phyloP scores from a whole-genome alignment of 768 basidiomycete genomes.

The Boletus rubescentipes region DNA sequence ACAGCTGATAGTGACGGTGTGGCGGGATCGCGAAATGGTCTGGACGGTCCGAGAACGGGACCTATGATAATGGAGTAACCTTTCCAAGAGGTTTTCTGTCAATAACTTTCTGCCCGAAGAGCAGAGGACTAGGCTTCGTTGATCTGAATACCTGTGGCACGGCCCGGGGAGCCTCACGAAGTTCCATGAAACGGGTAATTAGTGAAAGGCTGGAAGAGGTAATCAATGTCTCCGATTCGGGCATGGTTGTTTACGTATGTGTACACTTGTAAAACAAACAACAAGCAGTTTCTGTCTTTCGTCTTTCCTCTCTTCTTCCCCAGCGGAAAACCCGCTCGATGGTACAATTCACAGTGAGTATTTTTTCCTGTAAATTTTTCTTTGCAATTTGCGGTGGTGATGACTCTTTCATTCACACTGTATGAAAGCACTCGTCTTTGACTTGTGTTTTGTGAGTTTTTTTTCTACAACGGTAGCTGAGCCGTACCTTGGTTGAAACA shows the following conservation, averaged over 20 bases:
- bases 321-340: background rate
- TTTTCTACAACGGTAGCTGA: constrained; percentile 88
- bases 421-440: constrained; percentile 51
- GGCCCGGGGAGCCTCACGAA: no score
- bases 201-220: no score
- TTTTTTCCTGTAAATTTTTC: background rate
- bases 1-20: no score
- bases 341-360: constrained; percentile 16
- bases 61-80: no score
- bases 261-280: constrained; percentile 21
- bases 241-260: constrained; percentile 17
- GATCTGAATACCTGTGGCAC: no score
- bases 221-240: no score
- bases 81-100: no score
- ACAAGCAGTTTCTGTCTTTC: constrained; percentile 7
- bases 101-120: no score
- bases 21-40: no score
- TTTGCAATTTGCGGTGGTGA: constrained; percentile 38
- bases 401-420: constrained; percentile 75
- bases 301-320: background rate
- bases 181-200: no score
- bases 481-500: constrained; percentile 26
- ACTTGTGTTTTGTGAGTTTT: constrained; percentile 49
- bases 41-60: no score
- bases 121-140: no score